Base-by-base conservation (phyloP, 2,329 filamentous ascomycete genomes). In the Ophiostoma piceae region DNA sequence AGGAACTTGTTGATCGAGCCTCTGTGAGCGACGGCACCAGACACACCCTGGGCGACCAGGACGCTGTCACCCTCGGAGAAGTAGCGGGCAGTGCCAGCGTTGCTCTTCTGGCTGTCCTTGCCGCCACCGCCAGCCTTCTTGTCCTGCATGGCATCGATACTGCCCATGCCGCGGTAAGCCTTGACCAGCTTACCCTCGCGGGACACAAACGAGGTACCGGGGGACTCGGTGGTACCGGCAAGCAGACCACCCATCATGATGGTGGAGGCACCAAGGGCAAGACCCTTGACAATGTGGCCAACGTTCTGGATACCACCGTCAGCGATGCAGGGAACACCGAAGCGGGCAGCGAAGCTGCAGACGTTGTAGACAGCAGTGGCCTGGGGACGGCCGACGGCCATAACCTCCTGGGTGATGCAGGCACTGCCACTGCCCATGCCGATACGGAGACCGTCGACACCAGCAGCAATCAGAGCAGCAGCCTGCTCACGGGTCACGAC, bases 231-330 rank as follows among this genome's bases (percentile, higher is more conserved):
- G 73, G 95, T 98, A 79, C 96, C 95, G 67, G 95, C 95, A 74
- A 99, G 87, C 68, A 99, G 89, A 82, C 95, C 96, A 76, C 95
- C 95, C 95, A 99, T 99, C 95, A 99, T 99, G 79, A 99, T 90
- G 51, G 94, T 96, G 65, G 92, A 92, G 71, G 95, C 95, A 75
- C 95, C 95, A 73, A 99, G 89, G 66, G 95, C 90, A 74, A 99
- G 89, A 79, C 94, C 94, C 87, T 99, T 99, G 81, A 99, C 95
- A 74, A 99, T 97, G 84, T 99, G 96, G 69, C 95, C 95, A 74
- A 99, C 92, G 78, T 99, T 99, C 82, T 99, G 95, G 75, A 99
- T 91, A 82, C 95, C 95, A 76, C 95, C 95, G 76, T 99, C 95
- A 71, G 95, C 95, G 78, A 99, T 98, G 82, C 94, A 98, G 71